Conservation (phyloP, 352 stramenopile species). For the Globisporangium parvum region DNA sequence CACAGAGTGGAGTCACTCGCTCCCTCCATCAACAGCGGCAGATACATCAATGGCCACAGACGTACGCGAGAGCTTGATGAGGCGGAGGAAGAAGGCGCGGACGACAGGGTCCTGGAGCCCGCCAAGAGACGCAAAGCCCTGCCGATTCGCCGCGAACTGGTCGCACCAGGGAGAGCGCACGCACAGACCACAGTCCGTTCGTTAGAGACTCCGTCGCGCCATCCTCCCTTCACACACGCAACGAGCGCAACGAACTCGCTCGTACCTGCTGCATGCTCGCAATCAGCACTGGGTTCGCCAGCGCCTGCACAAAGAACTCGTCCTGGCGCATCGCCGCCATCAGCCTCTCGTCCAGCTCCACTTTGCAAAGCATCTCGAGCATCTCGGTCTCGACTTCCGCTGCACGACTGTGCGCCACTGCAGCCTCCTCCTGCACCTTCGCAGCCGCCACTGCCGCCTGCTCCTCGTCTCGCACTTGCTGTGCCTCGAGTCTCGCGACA, state of each 20-base stretch:
- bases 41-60: not conserved
- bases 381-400: conserved; percentile 22
- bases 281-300: conserved; percentile 48
- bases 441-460: not conserved
- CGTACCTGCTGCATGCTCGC: conserved; percentile 55
- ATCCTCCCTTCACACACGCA: not conserved
- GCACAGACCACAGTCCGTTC: no score
- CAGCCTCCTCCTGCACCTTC: conserved; percentile 5
- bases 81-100: conserved; percentile 54
- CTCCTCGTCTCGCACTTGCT: conserved; percentile 9
- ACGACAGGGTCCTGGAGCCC: conserved; percentile 30
- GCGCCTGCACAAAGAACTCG: conserved; percentile 42
- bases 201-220: not conserved
- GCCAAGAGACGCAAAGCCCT: conserved; percentile 27
- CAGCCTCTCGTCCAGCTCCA: conserved; percentile 39
- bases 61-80: conserved; percentile 57
- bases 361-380: conserved; percentile 32
- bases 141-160: conserved; percentile 53
- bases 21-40: not conserved
- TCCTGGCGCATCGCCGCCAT: conserved; percentile 61
- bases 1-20: no score
- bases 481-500: conserved; percentile 22
- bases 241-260: not conserved
- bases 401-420: conserved; percentile 1
- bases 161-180: not conserved